These are phyloP conservation scores for Colletotrichum brevisporum DNA, from an alignment of 2,329 filamentous ascomycete species.

Conservation along the genomic window DNA sequence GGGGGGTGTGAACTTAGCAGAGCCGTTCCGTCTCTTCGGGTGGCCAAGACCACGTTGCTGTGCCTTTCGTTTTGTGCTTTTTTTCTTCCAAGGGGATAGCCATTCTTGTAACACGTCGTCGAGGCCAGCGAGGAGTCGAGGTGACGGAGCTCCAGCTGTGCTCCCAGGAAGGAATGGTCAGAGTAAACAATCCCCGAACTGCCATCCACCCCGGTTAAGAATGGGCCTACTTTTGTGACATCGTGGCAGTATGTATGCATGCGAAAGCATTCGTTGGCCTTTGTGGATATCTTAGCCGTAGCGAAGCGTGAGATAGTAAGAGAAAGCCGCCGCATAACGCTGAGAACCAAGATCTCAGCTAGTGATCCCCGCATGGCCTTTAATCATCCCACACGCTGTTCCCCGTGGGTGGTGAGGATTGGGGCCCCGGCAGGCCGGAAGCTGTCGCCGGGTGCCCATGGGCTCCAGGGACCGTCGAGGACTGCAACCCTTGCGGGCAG, in stretches of 20 bases:
- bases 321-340: background rate
- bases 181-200: background rate
- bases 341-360: conserved; percentile 15
- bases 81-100: conserved; percentile 3
- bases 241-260: background rate
- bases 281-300: background rate
- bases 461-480: conserved; percentile 18
- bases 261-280: background rate
- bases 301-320: background rate
- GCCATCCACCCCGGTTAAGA: background rate
- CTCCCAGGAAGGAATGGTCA: conserved; percentile 3
- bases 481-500: background rate
- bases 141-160: background rate
- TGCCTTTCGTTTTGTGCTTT: background rate
- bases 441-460: conserved; percentile 22
- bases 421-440: conserved; percentile 22
- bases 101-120: background rate
- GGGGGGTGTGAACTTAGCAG: conserved; percentile 29
- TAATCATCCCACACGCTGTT: background rate
- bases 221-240: background rate
- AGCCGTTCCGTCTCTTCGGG: conserved; percentile 6
- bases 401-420: background rate
- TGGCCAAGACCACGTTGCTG: background rate
- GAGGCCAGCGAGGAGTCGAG: background rate
- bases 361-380: background rate